Percentiles rank a stretch among this genome's conserved stretches.
Evolutionary conservation across 495 filamentous ascomycete genomes (phyloP).

Genomic region (Aspergillus kassunensis): DNA sequence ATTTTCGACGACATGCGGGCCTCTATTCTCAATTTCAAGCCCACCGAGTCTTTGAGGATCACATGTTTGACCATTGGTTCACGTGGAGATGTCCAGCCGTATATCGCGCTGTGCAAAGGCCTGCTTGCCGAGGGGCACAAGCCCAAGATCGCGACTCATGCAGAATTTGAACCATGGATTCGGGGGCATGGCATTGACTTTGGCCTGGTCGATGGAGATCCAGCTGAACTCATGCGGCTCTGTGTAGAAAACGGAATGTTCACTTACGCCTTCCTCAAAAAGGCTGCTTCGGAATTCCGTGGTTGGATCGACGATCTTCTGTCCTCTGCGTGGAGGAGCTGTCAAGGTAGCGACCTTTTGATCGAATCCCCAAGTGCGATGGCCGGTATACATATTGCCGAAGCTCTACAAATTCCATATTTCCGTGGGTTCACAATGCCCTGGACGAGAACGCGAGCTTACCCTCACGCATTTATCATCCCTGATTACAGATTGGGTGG

Average conservation of each 20-base stretch:
- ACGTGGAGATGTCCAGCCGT: constrained; percentile 93
- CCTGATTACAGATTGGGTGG: constrained; percentile 92
- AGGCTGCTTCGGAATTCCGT: constrained; percentile 84
- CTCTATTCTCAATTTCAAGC: constrained; percentile 94
- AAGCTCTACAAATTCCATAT: constrained; percentile 89
- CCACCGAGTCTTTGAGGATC: constrained; percentile 72
- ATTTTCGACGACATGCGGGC: constrained; percentile 92
- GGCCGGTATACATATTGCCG: constrained; percentile 98
- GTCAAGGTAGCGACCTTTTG: constrained; percentile 81
- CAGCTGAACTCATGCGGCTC: constrained; percentile 88
- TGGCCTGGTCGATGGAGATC: constrained; percentile 81
- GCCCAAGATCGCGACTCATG: constrained; percentile 85
- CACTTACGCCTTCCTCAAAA: constrained; percentile 82
- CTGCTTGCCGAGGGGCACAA: constrained; percentile 83
- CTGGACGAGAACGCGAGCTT: constrained; percentile 92
- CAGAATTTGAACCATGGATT: constrained; percentile 86
- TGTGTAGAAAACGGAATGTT: constrained; percentile 98
- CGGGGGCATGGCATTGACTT: constrained; percentile 91
- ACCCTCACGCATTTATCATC: constrained; percentile 96
- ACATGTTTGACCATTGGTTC: constrained; percentile 96
- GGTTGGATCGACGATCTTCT: constrained; percentile 91
- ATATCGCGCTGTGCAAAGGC: constrained; percentile 93
- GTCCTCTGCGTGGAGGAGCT: constrained; percentile 77
- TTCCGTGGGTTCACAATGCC: constrained; percentile 99
- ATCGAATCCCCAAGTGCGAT: constrained; percentile 97